These are phyloP conservation scores for Lolium perenne DNA, from an alignment of 176 grass and related monocot genomes.

Conservation along the genomic window DNA sequence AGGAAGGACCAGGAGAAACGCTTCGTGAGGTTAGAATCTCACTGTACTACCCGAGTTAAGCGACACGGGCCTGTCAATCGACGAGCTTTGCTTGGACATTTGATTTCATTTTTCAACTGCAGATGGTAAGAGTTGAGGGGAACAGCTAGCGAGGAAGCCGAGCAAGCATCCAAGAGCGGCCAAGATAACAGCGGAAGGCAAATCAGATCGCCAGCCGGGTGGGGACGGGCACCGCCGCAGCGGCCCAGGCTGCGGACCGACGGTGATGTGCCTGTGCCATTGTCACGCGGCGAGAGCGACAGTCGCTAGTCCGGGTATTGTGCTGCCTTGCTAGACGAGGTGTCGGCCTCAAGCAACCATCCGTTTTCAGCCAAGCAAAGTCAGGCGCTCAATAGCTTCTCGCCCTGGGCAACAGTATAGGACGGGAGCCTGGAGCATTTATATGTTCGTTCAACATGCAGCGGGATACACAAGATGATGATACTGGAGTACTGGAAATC, in stretches of 20 bases:
- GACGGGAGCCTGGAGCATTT: conserved; percentile 38
- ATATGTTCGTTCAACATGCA: conserved; percentile 29
- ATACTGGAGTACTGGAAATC: background rate
- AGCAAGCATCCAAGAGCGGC: conserved; percentile 20
- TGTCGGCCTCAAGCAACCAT: conserved; percentile 26
- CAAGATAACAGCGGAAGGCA: conserved; percentile 39
- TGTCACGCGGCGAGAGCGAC: background rate
- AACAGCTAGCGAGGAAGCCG: background rate
- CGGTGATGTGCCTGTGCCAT: conserved; percentile 33
- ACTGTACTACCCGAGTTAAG: too few relatives aligned
- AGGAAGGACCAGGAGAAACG: too few relatives aligned
- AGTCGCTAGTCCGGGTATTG: conserved; percentile 22
- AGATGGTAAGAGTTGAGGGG: background rate
- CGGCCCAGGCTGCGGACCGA: conserved; percentile 20
- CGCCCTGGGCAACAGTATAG: conserved; percentile 17
- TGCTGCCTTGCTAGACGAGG: conserved; percentile 1
- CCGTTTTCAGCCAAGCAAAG: conserved; percentile 31
- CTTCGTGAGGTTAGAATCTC: too few relatives aligned
- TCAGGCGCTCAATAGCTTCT: background rate
- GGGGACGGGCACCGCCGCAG: background rate
- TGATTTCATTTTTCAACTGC: background rate
- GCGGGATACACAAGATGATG: conserved; percentile 32
- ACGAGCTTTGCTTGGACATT: background rate
- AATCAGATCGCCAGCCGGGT: background rate
- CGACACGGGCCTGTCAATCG: background rate